Base-by-base conservation (phyloP, 2,329 filamentous ascomycete species). In the Phaeomoniella chlamydospora region DNA sequence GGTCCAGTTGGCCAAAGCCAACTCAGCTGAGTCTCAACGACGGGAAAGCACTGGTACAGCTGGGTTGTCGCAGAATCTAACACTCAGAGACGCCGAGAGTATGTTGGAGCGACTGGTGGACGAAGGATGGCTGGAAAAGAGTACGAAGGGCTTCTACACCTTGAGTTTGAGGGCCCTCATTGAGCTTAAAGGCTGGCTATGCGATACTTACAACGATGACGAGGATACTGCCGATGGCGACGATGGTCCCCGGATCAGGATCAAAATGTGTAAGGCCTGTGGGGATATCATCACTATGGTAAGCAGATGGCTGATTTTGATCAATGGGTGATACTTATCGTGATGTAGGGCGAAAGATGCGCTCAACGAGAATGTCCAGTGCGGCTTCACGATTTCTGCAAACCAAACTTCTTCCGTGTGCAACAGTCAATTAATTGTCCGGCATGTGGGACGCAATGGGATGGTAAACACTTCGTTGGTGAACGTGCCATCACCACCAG, bases 201-300 rank as follows among this genome's bases (percentile, higher is more conserved):
- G 84, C n/a, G 81, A 83, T 36, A 84, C 80, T 17, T 98, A 94
- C 57, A 96, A 98, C 51, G 82, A 92, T 37, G 60, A 68, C 0
- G 70, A 74, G 6, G 64, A 67, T 2, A n/a, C n/a, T n/a, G 74
- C 73, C 6, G 61, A 64, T n/a, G 74, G 74, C 19, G 58, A 61
- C 1, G 58, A 58, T 15, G 59, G 58, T 1, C 56, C 51, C 6
- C 42, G 46, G 37, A 71, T 84, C 51, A 74, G 76, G 42, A 81
- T 98, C 53, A 93, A 90, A 59, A 74, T 77, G 43, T 98, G 90
- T 54, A 73, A 80, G 50, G 86, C 83, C 0, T 98, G 90, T 57
- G 81, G 76, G 55, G 86, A 94, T 44, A 80, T 96, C 42, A 74
- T 96, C 29, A 98, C 88, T 1, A 63, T 80, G 43, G 70, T 70